Percentiles rank a stretch among this genome's conserved stretches.
These are phyloP conservation scores for Saccharomycopsis synnaedendra DNA, from an alignment of 805 yeast species.

Conservation along the genomic window DNA sequence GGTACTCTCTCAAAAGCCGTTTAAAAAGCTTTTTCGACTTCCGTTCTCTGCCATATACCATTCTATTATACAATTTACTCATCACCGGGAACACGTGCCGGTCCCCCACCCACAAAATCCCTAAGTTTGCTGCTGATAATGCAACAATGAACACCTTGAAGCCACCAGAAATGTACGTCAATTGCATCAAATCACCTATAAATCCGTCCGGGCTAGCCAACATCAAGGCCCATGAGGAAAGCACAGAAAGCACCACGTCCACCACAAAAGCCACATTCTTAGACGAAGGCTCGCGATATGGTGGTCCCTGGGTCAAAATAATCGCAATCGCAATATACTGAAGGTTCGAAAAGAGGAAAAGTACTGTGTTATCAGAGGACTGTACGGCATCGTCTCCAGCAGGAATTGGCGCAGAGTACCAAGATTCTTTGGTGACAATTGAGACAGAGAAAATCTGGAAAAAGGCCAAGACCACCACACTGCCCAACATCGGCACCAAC, in stretches of 20 bases:
- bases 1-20: constrained; percentile 8
- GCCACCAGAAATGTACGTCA: constrained; percentile 44
- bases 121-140: constrained; percentile 38
- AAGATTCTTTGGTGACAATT: constrained; percentile 40
- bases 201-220: constrained; percentile 35
- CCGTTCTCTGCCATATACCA: constrained; percentile 8
- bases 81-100: constrained; percentile 30
- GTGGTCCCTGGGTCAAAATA: constrained; percentile 85
- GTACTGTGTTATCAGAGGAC: constrained; percentile 80
- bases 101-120: constrained; percentile 34
- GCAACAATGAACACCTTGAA: constrained; percentile 43
- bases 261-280: constrained; percentile 61
- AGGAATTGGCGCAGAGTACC: constrained; percentile 77
- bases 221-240: constrained; percentile 46
- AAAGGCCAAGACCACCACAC: constrained; percentile 47
- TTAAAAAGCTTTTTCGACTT: constrained; percentile 15
- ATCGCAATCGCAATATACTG: constrained; percentile 82
- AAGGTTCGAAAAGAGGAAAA: constrained; percentile 73
- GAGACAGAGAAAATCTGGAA: constrained; percentile 69
- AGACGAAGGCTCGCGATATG: constrained; percentile 69
- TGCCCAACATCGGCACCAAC: constrained; percentile 69
- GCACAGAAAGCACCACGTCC: constrained; percentile 41
- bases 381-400: constrained; percentile 75
- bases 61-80: constrained; percentile 21
- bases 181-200: constrained; percentile 63